A percentile compares a stretch with the other conserved stretches of the same genome.
These are phyloP conservation scores for Phytophthora palmivora DNA, from an alignment of 352 stramenopile genomes.

Conservation along the genomic window DNA sequence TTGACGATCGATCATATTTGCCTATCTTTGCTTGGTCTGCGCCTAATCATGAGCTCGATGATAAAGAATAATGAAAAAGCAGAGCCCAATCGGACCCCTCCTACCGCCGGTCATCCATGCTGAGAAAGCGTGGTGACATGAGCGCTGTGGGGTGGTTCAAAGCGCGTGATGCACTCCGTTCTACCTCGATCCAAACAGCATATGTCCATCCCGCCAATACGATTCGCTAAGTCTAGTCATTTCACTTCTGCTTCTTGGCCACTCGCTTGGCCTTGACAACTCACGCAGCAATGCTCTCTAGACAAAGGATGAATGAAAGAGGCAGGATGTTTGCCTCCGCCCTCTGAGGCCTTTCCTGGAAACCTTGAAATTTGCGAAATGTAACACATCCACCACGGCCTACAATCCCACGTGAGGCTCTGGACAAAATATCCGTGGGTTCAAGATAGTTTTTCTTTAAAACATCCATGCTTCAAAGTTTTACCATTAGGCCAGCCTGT, in stretches of 20 bases:
- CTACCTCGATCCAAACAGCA: conserved; percentile 3
- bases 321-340: no score
- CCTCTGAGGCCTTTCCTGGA: no score
- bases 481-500: no score
- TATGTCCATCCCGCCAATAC: conserved; percentile 2
- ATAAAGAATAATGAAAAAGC: conserved; percentile 11
- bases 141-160: conserved; percentile 1
- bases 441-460: no score
- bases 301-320: no score
- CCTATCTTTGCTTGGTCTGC: conserved; percentile 20
- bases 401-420: no score
- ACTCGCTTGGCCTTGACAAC: conserved; percentile 89
- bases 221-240: conserved; percentile 40
- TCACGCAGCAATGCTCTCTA: no score
- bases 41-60: no score
- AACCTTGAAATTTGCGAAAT: no score
- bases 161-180: conserved; percentile 13
- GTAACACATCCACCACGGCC: no score
- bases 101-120: conserved; percentile 6
- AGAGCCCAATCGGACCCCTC: conserved; percentile 9
- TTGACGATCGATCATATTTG: conserved; percentile 13
- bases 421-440: no score
- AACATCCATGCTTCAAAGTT: no score
- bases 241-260: conserved; percentile 89
- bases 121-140: neutral